These are phyloP conservation scores for Rhodotorula graminis DNA, from an alignment of 768 basidiomycete species.

Conservation along the genomic window DNA sequence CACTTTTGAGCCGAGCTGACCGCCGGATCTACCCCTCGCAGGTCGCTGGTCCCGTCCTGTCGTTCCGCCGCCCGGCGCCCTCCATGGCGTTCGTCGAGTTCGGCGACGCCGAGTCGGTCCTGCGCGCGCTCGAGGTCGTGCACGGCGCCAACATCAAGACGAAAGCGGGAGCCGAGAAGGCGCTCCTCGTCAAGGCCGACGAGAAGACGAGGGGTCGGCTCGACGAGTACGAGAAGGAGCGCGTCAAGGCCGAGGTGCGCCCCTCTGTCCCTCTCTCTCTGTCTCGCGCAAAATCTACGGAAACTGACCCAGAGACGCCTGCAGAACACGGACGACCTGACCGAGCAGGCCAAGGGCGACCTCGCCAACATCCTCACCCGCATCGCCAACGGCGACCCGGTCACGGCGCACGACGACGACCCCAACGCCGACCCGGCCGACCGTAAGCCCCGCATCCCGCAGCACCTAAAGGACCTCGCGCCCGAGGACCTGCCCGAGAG, in stretches of 20 bases:
- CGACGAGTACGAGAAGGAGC: slow-evolving; percentile 74
- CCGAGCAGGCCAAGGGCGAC: slow-evolving; percentile 42
- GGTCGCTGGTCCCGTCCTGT: slow-evolving; percentile 84
- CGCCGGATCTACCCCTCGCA: slow-evolving; percentile 44
- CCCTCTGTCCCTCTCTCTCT: slow-evolving; percentile 2
- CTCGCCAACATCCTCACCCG: slow-evolving; percentile 20
- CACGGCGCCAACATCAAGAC: slow-evolving; percentile 63
- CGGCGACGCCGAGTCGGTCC: slow-evolving; percentile 84
- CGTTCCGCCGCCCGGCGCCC: slow-evolving; percentile 87
- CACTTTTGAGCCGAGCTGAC: too few relatives aligned
- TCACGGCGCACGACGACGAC: slow-evolving; percentile 4
- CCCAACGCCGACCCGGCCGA: neutral
- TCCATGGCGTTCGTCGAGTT: slow-evolving; percentile 97
- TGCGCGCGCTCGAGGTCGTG: slow-evolving; percentile 65
- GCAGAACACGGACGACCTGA: slow-evolving; percentile 67
- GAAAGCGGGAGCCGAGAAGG: slow-evolving; percentile 60
- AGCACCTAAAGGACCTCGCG: slow-evolving; percentile 86
- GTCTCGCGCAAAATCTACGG: too few relatives aligned
- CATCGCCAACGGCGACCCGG: slow-evolving; percentile 25
- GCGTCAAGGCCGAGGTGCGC: slow-evolving; percentile 76
- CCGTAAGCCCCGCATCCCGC: slow-evolving; percentile 49
- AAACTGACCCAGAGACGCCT: neutral
- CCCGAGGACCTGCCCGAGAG: slow-evolving; percentile 94
- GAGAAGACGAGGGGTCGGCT: slow-evolving; percentile 86
- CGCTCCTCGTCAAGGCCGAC: slow-evolving; percentile 83